phyloP scores from a whole-genome alignment of 2,329 filamentous ascomycete species.

The Chaetomium strumarium region DNA sequence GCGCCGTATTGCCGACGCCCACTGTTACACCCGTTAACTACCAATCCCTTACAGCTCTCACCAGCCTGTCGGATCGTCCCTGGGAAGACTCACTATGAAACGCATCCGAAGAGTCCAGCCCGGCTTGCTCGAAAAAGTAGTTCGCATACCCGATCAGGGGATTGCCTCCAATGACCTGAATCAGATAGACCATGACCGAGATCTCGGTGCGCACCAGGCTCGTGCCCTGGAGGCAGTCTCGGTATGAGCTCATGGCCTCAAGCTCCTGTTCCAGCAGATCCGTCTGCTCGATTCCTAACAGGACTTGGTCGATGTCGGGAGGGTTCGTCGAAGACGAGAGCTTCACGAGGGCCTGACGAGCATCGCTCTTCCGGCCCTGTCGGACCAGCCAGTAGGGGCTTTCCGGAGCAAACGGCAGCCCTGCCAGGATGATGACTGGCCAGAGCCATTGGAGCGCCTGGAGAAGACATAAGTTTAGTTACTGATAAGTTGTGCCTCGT shows the following conservation, averaged over 20 bases:
- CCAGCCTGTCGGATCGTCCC: too few relatives aligned
- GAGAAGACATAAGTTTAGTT: neutral
- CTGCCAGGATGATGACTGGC: constrained; percentile 40
- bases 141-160: constrained; percentile 60
- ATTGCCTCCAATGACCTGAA: constrained; percentile 59
- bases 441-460: constrained; percentile 45
- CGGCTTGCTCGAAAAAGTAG: constrained; percentile 54
- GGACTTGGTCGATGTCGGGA: neutral
- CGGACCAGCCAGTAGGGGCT: constrained; percentile 47
- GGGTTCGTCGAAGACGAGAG: constrained; percentile 6
- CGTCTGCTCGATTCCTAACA: constrained; percentile 2
- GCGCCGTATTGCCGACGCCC: constrained; percentile 23
- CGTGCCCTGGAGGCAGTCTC: constrained; percentile 44
- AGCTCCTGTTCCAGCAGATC: constrained; percentile 47
- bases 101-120: constrained; percentile 41
- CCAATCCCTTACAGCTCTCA: too few relatives aligned
- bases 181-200: constrained; percentile 46
- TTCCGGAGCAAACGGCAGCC: constrained; percentile 43
- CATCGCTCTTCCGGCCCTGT: constrained; percentile 36
- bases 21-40: neutral
- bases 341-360: constrained; percentile 33
- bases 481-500: too few relatives aligned
- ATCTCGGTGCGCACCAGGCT: constrained; percentile 51
- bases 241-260: constrained; percentile 43
- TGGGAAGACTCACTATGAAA: constrained; percentile 31